A percentile compares a stretch with the other conserved stretches of the same genome.
Evolutionary conservation across 148 eudicot species (phyloP).

Genomic region (Fallopia convolvulus): DNA sequence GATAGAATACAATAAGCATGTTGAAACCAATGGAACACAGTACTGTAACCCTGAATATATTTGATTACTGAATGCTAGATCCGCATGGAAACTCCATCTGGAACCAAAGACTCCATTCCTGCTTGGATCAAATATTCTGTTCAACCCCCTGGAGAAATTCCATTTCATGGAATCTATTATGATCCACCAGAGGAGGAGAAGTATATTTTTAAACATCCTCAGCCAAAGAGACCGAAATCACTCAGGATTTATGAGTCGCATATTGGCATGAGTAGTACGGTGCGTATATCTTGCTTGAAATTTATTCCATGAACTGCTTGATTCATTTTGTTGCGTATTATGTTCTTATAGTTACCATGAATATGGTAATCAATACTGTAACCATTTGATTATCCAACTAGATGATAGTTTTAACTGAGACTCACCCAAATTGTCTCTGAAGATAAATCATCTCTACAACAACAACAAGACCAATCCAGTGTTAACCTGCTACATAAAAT

Average conservation of each 20-base stretch:
- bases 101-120: constrained; percentile 92
- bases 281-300: constrained; percentile 25
- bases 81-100: constrained; percentile 97
- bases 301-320: neutral
- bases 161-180: constrained; percentile 90
- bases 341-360: neutral
- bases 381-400: neutral
- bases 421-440: neutral
- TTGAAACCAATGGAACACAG: no score
- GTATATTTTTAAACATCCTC: constrained; percentile 78
- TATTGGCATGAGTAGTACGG: constrained; percentile 98
- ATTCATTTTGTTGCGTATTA: neutral
- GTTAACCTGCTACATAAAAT: no score
- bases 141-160: constrained; percentile 89
- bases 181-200: constrained; percentile 97
- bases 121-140: constrained; percentile 97
- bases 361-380: neutral
- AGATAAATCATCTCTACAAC: neutral
- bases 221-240: constrained; percentile 82
- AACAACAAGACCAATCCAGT: no score
- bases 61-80: constrained; percentile 36
- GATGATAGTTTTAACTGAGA: neutral
- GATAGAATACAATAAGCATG: no score
- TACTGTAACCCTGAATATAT: neutral
- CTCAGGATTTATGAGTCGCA: constrained; percentile 90